Evolutionary conservation across 164 flowering plant species (phyloP).

Genomic region (Magnolia sinica): DNA sequence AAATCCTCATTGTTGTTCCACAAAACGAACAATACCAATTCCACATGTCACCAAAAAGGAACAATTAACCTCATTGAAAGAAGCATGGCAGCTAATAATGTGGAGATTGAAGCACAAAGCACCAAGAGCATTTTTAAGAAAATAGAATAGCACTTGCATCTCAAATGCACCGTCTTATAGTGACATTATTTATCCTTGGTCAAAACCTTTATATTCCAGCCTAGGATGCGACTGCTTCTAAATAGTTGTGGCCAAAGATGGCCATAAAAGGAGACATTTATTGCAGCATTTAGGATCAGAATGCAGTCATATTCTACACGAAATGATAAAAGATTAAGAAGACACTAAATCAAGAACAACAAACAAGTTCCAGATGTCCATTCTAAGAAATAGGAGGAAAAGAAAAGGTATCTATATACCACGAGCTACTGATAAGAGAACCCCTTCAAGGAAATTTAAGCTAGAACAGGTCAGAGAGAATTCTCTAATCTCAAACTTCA

Average conservation of each 20-base stretch:
- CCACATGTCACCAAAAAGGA: neutral
- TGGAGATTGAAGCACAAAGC: neutral
- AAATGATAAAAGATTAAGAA: neutral
- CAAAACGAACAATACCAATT: neutral
- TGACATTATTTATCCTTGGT: neutral
- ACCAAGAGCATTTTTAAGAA: neutral
- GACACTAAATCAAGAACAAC: neutral
- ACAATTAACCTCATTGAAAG: neutral
- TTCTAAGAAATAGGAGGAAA: neutral
- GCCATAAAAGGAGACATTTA: neutral
- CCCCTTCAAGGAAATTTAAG: too few relatives aligned
- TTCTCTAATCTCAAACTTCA: conserved; percentile 2
- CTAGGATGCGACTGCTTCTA: neutral
- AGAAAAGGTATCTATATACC: neutral
- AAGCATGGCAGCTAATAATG: neutral
- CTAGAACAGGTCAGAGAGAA: neutral
- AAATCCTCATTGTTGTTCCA: neutral
- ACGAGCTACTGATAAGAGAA: neutral
- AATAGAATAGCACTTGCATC: neutral
- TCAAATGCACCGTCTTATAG: neutral
- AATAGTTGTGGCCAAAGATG: neutral
- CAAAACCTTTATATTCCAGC: neutral
- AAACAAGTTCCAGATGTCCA: neutral
- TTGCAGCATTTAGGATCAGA: neutral
- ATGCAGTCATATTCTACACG: neutral